Evolutionary conservation across 1,284 basidiomycete genomes (phyloP).

Genomic region (Puccinia novopanici): DNA sequence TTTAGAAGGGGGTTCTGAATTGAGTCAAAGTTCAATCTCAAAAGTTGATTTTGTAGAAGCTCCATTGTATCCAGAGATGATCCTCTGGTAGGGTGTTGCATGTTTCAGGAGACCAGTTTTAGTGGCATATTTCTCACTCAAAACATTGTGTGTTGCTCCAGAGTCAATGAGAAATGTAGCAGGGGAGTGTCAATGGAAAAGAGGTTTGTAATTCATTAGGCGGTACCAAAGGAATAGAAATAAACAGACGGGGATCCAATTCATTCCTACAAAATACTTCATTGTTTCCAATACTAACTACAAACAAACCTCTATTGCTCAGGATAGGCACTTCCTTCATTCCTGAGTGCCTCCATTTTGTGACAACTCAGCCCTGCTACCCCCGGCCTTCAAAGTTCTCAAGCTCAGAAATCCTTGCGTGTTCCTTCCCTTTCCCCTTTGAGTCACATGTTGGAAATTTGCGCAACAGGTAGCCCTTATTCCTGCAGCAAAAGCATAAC

Average conservation of each 20-base stretch:
- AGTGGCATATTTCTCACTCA: neutral
- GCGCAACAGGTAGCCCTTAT: neutral
- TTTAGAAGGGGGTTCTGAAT: neutral
- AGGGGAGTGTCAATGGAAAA: neutral
- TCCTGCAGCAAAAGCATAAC: neutral
- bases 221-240: neutral
- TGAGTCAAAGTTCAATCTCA: no score
- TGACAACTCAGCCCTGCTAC: neutral
- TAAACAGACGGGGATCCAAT: no score
- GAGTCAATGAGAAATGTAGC: neutral
- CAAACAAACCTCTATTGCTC: neutral
- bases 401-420: neutral
- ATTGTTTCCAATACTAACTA: neutral
- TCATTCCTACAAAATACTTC: neutral
- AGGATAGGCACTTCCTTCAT: neutral
- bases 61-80: no score
- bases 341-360: conserved; percentile 19
- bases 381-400: neutral
- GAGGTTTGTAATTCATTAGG: no score
- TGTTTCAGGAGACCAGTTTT: neutral
- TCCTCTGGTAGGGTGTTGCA: no score
- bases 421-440: neutral
- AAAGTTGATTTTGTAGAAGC: no score
- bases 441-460: neutral
- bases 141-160: neutral